These are phyloP conservation scores for Exophiala aquamarina DNA, from an alignment of 2,329 filamentous ascomycete genomes.

Conservation along the genomic window DNA sequence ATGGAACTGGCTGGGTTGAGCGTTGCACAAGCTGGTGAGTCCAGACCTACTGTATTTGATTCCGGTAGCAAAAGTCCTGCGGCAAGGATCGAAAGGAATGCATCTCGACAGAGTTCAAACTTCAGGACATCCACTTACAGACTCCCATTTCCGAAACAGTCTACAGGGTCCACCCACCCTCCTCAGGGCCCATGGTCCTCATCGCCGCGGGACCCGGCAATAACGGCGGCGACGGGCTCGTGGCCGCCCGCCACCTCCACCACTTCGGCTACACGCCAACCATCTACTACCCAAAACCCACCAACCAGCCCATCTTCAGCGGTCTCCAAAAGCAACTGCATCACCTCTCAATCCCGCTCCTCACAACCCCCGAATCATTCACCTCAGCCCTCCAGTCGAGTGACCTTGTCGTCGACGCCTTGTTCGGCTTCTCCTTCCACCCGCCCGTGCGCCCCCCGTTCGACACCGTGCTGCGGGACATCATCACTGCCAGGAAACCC, in stretches of 20 bases:
- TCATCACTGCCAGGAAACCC: constrained; percentile 69
- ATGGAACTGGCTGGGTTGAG: constrained; percentile 96
- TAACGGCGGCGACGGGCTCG: constrained; percentile 82
- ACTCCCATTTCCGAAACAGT: constrained; percentile 52
- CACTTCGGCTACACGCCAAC: constrained; percentile 89
- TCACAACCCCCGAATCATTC: constrained; percentile 67
- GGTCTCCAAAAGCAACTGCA: constrained; percentile 81
- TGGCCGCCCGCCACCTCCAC: constrained; percentile 85
- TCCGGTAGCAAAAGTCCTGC: too few relatives aligned
- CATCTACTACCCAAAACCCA: constrained; percentile 90
- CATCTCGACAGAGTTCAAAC: too few relatives aligned
- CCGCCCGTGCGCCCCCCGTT: constrained; percentile 94
- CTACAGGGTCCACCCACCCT: constrained; percentile 77
- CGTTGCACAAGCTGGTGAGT: constrained; percentile 79
- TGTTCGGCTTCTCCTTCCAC: constrained; percentile 94
- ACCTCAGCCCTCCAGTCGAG: constrained; percentile 61
- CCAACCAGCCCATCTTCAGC: constrained; percentile 86
- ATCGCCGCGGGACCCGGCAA: constrained; percentile 87
- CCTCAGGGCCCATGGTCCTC: constrained; percentile 69
- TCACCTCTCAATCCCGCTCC: constrained; percentile 77
- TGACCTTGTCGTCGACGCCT: constrained; percentile 85
- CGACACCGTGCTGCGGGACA: constrained; percentile 71
- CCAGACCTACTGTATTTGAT: too few relatives aligned
- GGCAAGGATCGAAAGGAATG: too few relatives aligned
- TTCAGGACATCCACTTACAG: too few relatives aligned